phyloP scores from a whole-genome alignment of 2,329 filamentous ascomycete species.

The Helminthosporium solani region DNA sequence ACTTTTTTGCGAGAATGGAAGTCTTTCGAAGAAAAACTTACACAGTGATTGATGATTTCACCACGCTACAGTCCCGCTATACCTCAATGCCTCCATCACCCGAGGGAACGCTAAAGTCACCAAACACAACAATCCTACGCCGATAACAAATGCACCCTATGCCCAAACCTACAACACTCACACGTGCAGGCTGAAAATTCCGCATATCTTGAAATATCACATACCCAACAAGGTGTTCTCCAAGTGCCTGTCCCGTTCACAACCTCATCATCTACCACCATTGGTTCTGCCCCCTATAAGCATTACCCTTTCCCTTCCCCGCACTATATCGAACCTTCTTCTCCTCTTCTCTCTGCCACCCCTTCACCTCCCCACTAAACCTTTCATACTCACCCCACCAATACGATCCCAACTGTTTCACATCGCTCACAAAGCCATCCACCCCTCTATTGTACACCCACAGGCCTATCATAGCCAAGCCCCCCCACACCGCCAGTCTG shows the following conservation, averaged over 20 bases:
- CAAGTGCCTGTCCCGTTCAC: no score
- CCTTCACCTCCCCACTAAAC: constrained; percentile 17
- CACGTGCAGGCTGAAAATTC: no score
- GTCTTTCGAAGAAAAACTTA: no score
- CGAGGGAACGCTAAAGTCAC: no score
- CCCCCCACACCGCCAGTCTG: constrained; percentile 64
- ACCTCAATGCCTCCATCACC: no score
- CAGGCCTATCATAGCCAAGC: constrained; percentile 55
- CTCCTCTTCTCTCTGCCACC: constrained; percentile 26
- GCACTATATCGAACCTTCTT: constrained; percentile 21
- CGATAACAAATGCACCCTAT: no score
- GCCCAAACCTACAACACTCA: no score
- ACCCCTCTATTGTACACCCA: constrained; percentile 63
- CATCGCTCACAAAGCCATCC: constrained; percentile 64
- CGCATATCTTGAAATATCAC: no score
- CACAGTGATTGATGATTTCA: not conserved
- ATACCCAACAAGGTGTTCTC: no score
- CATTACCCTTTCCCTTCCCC: not conserved
- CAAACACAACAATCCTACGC: no score
- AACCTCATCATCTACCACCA: not conserved
- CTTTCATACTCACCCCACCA: constrained; percentile 44
- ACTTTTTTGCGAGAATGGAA: no score
- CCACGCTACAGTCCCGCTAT: no score
- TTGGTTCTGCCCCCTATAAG: not conserved
- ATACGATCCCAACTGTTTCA: constrained; percentile 36